Conservation (phyloP, 768 basidiomycete species). For the Lentinula lateritia region DNA sequence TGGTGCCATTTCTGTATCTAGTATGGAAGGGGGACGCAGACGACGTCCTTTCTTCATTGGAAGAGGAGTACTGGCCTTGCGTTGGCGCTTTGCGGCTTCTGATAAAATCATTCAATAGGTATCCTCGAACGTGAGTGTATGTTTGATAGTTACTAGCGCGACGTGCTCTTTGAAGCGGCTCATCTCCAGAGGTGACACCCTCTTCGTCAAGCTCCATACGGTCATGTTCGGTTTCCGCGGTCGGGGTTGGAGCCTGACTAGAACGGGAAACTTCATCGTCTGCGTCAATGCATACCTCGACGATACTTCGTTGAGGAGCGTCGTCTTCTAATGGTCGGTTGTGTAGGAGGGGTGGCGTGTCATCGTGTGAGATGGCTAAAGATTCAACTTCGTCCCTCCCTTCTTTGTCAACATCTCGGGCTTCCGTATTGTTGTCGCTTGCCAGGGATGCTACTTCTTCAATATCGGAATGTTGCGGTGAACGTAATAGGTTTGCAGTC, state of each 20-base stretch:
- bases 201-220: slow-evolving; percentile 15
- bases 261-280: slow-evolving; percentile 4
- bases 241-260: background rate
- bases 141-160: background rate
- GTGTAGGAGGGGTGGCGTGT: background rate
- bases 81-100: slow-evolving; percentile 4
- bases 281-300: background rate
- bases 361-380: background rate
- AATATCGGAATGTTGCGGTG: background rate
- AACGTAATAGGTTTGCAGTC: background rate
- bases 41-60: slow-evolving; percentile 2
- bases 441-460: background rate
- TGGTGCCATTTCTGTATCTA: background rate
- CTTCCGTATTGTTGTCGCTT: background rate
- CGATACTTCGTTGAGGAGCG: background rate
- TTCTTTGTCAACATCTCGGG: background rate
- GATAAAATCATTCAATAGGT: background rate
- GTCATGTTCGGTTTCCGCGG: slow-evolving; percentile 12
- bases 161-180: slow-evolving; percentile 23
- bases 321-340: background rate
- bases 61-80: slow-evolving; percentile 1
- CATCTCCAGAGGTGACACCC: slow-evolving; percentile 24
- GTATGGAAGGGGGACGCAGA: background rate
- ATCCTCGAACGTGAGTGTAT: slow-evolving; percentile 20
- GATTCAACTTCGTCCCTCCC: background rate